Base-by-base conservation (phyloP, 805 yeast species). In the Barnettozyma vustinii region DNA sequence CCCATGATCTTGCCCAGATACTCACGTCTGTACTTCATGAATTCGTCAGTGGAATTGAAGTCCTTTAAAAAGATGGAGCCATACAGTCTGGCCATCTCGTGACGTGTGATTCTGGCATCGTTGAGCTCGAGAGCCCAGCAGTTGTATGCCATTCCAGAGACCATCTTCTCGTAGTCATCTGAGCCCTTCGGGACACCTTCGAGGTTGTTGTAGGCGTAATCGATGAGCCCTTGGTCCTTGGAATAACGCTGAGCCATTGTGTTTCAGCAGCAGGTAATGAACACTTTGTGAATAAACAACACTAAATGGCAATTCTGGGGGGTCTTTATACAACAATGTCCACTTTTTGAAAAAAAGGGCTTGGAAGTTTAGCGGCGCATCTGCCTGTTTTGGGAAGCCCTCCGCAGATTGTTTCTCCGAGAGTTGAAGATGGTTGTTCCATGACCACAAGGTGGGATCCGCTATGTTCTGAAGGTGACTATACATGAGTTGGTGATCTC, bases 1-100 rank as follows among this genome's bases (percentile, higher is more conserved):
- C 89, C 89, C 44, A 84, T 70, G 18, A 82, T 62, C 18, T 59
- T 60, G 13, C 53, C 52, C 23, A 80, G 58, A 52, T 62, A 62
- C 16, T 60, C 65, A 23, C 46, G 52, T 40, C 82, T 69, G 8
- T 75, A 76, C 12, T 60, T 57, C 47, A 48, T 46, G 43, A 60
- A 62, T 45, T 62, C 62, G 15, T 63, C 67, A 13, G 59, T 37
- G 16, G 54, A 55, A 12, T 57, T 55, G 9, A 49, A 51, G 40
- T 60, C 65, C n/a, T 63, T 50, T 21, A 66, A 36, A 33, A 45
- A 48, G 46, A 61, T 53, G 43, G 62, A 58, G 26, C 64, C 62
- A 35, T 62, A 60, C 49, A 59, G 44, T 43, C 56, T 44, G 21
- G 69, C 53, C 40, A 51, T 45, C 48, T 67, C 56, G 58, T 64